Evolutionary conservation across 1,284 basidiomycete genomes (phyloP).

Genomic region (Melanopsichium pennsylvanicum): DNA sequence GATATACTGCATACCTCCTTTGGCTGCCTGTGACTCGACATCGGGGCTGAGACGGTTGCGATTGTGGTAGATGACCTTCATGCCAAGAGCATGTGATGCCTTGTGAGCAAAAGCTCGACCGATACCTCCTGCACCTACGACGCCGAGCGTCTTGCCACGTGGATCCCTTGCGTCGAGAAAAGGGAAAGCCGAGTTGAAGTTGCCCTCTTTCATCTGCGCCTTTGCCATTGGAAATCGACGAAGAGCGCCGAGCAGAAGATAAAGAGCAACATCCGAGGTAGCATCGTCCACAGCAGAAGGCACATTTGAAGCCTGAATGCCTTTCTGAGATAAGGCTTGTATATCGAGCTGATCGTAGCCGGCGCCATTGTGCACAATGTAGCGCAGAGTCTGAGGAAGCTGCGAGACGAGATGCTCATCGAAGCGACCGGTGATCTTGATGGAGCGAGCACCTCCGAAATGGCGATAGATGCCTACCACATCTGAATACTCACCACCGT

Average conservation of each 20-base stretch:
- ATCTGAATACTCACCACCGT: conserved; percentile 71
- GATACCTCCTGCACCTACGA: conserved; percentile 60
- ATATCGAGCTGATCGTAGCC: conserved; percentile 63
- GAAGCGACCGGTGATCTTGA: conserved; percentile 54
- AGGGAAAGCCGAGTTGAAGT: conserved; percentile 52
- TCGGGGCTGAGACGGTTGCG: conserved; percentile 37
- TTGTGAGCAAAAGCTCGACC: conserved; percentile 56
- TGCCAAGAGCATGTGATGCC: conserved; percentile 54
- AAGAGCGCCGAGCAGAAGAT: conserved; percentile 55
- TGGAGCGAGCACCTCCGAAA: conserved; percentile 68
- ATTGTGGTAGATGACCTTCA: conserved; percentile 61
- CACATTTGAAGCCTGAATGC: conserved; percentile 57
- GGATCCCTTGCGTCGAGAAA: conserved; percentile 52
- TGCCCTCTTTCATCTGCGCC: conserved; percentile 35
- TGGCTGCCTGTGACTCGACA: conserved; percentile 60
- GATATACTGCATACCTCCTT: conserved; percentile 53
- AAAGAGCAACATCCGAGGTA: conserved; percentile 58
- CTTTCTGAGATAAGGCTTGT: conserved; percentile 28
- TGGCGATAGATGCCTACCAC: conserved; percentile 82
- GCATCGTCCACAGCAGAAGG: conserved; percentile 59
- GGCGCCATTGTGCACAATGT: conserved; percentile 60
- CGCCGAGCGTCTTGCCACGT: conserved; percentile 52
- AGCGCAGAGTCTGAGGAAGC: conserved; percentile 46
- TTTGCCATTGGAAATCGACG: conserved; percentile 52
- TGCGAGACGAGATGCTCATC: conserved; percentile 49